These are phyloP conservation scores for Parachlorella kessleri DNA, from an alignment of 139 green algal species.

Conservation along the genomic window DNA sequence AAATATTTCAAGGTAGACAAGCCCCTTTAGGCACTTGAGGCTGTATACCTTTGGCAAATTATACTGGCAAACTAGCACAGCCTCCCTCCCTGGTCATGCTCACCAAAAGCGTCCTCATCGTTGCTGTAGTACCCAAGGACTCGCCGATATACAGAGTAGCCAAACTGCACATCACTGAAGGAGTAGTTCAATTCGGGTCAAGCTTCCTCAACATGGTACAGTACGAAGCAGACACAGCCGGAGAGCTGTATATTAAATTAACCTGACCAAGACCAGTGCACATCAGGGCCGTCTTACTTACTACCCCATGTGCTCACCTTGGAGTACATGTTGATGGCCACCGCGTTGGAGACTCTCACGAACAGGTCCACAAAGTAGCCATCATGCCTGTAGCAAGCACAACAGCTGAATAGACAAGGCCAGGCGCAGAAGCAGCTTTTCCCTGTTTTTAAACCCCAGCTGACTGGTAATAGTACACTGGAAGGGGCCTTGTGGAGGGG, in stretches of 20 bases:
- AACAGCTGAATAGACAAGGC: too few species aligned
- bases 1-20: neutral
- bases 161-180: constrained; percentile 72
- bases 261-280: neutral
- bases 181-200: too few species aligned
- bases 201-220: too few species aligned
- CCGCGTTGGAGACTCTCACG: constrained; percentile 89
- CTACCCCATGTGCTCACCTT: constrained; percentile 62
- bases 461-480: too few species aligned
- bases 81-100: neutral
- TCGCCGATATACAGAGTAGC: constrained; percentile 90
- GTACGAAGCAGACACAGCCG: too few species aligned
- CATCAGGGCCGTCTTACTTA: too few species aligned
- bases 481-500: too few species aligned
- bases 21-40: neutral
- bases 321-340: constrained; percentile 96
- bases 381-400: constrained; percentile 53
- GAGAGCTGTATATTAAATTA: too few species aligned
- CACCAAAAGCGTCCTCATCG: constrained; percentile 90
- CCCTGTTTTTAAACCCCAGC: too few species aligned
- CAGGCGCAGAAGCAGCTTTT: too few species aligned
- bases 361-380: constrained; percentile 99
- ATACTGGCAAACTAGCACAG: neutral
- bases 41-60: neutral
- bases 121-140: constrained; percentile 93